phyloP scores from a whole-genome alignment of 805 yeast species.

The Saccharomycopsis babjevae region DNA sequence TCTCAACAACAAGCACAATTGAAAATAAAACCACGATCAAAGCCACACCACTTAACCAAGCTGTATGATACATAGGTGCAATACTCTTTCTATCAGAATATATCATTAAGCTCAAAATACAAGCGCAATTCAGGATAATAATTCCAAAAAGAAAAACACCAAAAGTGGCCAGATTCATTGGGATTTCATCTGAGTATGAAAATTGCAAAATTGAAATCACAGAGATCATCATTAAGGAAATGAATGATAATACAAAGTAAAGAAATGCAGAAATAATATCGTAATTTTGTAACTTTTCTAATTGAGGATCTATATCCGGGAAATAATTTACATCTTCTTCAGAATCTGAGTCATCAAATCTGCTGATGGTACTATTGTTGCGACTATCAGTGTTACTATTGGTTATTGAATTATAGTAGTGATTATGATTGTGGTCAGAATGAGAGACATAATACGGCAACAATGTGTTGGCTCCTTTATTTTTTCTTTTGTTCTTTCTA shows the following conservation, averaged over 20 bases:
- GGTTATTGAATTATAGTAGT: neutral
- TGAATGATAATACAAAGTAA: conserved; percentile 12
- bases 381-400: neutral
- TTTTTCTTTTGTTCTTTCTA: neutral
- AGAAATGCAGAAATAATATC: conserved; percentile 15
- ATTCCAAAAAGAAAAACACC: neutral
- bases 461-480: neutral
- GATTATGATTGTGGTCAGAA: neutral
- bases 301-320: conserved; percentile 6
- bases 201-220: neutral
- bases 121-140: neutral
- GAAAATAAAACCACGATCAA: neutral
- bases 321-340: neutral
- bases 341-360: neutral
- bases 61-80: neutral
- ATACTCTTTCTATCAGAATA: neutral
- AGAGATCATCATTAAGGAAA: conserved; percentile 9
- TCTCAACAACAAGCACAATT: neutral
- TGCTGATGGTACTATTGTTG: neutral
- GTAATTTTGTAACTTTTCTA: conserved; percentile 9
- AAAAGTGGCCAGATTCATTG: neutral
- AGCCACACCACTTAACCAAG: neutral
- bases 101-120: neutral
- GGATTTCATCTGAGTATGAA: neutral
- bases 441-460: neutral